Evolutionary conservation across 2,329 filamentous ascomycete genomes (phyloP), one percentile per base, ranked within the genome.

Genomic region (Hymenotorrendiella dingleyae): DNA sequence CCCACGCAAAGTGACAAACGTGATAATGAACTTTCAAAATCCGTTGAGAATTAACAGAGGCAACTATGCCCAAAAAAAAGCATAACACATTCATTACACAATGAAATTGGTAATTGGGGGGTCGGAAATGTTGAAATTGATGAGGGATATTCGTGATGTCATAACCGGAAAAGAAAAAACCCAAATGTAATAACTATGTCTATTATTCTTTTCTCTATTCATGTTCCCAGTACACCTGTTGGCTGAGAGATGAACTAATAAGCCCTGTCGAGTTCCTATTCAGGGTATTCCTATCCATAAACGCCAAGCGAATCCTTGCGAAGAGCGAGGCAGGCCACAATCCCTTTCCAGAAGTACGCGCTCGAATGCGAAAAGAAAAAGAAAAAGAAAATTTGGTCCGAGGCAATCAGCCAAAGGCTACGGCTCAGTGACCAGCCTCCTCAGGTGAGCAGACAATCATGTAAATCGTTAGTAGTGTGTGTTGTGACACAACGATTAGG

Each of bases 401-500:
- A n/a, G n/a, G n/a, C n/a, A n/a, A n/a, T n/a, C n/a, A n/a, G n/a
- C n/a, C n/a, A n/a, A n/a, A n/a, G n/a, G n/a, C n/a, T n/a, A n/a
- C 21, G 29, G 30, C 36, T 44, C n/a, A n/a, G 16, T 4, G 20
- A 45, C 33, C 37, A 42, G 20, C 22, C 26, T 34, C 43, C 32
- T 30, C 24, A 14, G n/a, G 19, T 8, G 24, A 37, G 22, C 21
- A 21, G 21, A 36, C 11, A 24, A 35, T 12, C 12, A 17, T 28
- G n/a, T 24, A 36, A 26, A 37, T 40, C 7, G 9, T 43, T 29
- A 42, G 35, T 40, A 42, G 23, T 24, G 36, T 40, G 21, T 24
- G 9, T 16, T 32, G 21, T 39, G n/a, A n/a, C n/a, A n/a, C n/a
- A n/a, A n/a, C n/a, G n/a, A n/a, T 49, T 48, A 65, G 64, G 59